Conservation (phyloP, 2,329 filamentous ascomycete species). For the Nectriaceae sp. region DNA sequence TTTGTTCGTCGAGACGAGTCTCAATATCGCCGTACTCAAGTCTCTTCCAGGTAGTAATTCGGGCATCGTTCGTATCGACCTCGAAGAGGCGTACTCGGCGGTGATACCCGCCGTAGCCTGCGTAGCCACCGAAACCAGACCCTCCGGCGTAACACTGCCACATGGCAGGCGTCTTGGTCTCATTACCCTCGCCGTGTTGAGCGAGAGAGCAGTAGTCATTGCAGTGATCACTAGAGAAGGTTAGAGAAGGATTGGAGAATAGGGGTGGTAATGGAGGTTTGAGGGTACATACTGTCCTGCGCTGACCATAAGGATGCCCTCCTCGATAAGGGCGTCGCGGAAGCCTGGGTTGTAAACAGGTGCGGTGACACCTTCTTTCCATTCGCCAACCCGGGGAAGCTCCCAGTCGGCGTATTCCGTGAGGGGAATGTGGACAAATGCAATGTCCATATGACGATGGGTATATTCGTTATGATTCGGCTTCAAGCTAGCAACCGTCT, state of each 20-base stretch:
- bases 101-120: conserved; percentile 83
- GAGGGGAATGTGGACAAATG: conserved; percentile 95
- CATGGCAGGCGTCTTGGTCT: conserved; percentile 63
- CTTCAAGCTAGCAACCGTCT: conserved; percentile 73
- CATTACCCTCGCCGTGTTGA: conserved; percentile 34
- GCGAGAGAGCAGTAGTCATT: conserved; percentile 93
- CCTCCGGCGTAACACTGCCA: conserved; percentile 99
- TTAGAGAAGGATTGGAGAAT: conserved; percentile 13
- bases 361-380: conserved; percentile 83
- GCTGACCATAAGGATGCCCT: conserved; percentile 83
- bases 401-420: conserved; percentile 76
- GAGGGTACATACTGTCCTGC: conserved; percentile 77
- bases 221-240: conserved; percentile 72
- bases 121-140: conserved; percentile 91
- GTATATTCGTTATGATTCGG: conserved; percentile 81
- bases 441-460: conserved; percentile 90
- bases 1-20: conserved; percentile 61
- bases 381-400: conserved; percentile 65
- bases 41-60: conserved; percentile 90
- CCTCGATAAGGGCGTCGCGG: conserved; percentile 81
- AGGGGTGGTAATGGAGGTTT: background rate
- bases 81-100: conserved; percentile 88
- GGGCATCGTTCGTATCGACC: conserved; percentile 86
- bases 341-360: conserved; percentile 92
- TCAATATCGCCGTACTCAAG: conserved; percentile 66